These are phyloP conservation scores for Thraustochytrium striatum DNA, from an alignment of 352 stramenopile genomes.

Conservation along the genomic window DNA sequence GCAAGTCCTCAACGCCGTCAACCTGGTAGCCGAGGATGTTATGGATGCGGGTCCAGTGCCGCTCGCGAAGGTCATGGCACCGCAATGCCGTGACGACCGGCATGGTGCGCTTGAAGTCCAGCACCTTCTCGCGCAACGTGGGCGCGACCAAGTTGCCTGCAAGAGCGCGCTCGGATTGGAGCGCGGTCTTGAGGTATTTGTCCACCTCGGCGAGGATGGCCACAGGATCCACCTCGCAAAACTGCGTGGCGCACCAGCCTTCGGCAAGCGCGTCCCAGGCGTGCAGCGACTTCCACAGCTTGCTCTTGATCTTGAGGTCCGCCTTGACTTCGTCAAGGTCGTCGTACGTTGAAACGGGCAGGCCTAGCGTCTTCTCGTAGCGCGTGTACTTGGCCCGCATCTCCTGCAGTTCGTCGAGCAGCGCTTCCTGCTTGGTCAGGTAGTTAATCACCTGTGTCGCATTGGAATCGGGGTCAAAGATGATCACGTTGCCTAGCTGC, in stretches of 20 bases:
- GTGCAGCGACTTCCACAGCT: conserved; percentile 80
- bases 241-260: conserved; percentile 78
- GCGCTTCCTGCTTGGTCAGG: conserved; percentile 63
- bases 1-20: conserved; percentile 74
- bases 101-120: conserved; percentile 85
- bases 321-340: conserved; percentile 84
- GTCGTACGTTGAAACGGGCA: conserved; percentile 83
- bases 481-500: conserved; percentile 63
- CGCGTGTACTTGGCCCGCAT: conserved; percentile 71
- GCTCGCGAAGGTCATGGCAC: conserved; percentile 94
- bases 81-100: conserved; percentile 91
- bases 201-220: conserved; percentile 83
- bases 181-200: conserved; percentile 79
- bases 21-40: conserved; percentile 73
- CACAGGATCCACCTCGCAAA: conserved; percentile 78
- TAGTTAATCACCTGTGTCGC: conserved; percentile 52
- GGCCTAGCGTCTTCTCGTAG: conserved; percentile 58
- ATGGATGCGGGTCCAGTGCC: conserved; percentile 86
- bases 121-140: conserved; percentile 60
- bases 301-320: conserved; percentile 64
- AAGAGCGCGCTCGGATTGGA: conserved; percentile 94
- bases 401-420: conserved; percentile 70
- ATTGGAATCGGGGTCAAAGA: conserved; percentile 55
- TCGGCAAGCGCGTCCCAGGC: conserved; percentile 83
- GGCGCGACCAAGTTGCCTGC: conserved; percentile 58